Evolutionary conservation across 768 basidiomycete genomes (phyloP).

Genomic region (Boletus subcaerulescens): DNA sequence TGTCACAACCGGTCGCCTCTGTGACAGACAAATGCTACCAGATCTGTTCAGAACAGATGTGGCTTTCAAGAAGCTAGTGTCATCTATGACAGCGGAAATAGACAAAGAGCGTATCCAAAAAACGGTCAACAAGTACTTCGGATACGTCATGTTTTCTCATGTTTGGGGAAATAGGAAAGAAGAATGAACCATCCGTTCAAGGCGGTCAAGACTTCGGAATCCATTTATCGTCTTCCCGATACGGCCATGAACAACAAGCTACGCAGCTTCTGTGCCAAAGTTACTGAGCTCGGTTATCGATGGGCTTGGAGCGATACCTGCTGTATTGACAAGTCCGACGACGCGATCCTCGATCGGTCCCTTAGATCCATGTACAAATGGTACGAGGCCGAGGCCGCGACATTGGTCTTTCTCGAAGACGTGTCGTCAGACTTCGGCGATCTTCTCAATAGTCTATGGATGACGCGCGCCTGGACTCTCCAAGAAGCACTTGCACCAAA

Average conservation of each 20-base stretch:
- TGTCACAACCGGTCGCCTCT: not conserved
- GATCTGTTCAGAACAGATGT: not conserved
- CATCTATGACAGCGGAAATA: not conserved
- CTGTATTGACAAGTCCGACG: not conserved
- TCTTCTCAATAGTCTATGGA: not conserved
- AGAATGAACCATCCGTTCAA: not conserved
- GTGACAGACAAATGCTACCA: not conserved
- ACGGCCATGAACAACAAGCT: not conserved
- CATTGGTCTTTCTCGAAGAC: not conserved
- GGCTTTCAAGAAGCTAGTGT: not conserved
- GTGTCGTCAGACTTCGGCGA: not conserved
- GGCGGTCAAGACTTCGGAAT: not conserved
- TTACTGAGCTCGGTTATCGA: not conserved
- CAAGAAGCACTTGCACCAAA: not conserved
- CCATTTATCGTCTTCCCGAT: not conserved
- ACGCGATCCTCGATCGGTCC: not conserved
- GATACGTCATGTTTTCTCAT: not conserved
- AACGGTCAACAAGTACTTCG: not conserved
- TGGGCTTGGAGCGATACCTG: not conserved
- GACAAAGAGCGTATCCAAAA: not conserved
- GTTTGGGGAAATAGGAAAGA: not conserved
- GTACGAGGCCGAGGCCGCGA: too few relatives aligned
- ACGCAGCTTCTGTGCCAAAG: not conserved
- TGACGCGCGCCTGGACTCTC: not conserved
- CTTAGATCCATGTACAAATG: slow-evolving; percentile 1